Base-by-base conservation (phyloP, 2,329 filamentous ascomycete species). In the Grosmannia clavigera region DNA sequence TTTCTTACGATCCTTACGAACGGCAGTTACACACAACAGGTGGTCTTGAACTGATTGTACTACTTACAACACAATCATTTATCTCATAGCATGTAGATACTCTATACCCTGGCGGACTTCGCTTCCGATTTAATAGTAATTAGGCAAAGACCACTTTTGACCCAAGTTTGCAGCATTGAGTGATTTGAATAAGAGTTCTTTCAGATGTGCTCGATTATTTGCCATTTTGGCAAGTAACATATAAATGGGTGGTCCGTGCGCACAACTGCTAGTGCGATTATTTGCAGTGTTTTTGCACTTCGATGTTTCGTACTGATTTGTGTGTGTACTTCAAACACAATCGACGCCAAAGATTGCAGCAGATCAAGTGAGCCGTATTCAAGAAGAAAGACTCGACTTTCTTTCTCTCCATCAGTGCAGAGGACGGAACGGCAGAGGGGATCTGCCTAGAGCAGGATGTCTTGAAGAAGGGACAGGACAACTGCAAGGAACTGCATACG, bases 1-100 rank as follows among this genome's bases (percentile, higher is more conserved):
- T 74, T 81, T 80, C 77, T 79, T 76, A 81, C 79, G 78, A 80
- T 81, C 78, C 76, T 81, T 80, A 78, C 73, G 70, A 67, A 69
- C 52, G 70, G 68, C 66, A 70, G 70, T 68, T 61, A 65, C 12
- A 59, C 12, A 59, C 55, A 61, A 67, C 61, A 61, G 64, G 66
- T 66, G 63, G 63, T 64, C 62, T 64, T 64, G 57, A 63, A 60
- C 52, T 61, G 55, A 56, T 40, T 27, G 40, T 55, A 43, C 35
- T 54, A 48, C 25, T 58, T 57, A 33, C 14, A 19, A 58, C 9
- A 55, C 50, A 22, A 52, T 57, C 61, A 54, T 54, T 50, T 48
- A 16, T 27, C 29, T 31, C n/a, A 40, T 53, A 54, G 35, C 48
- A 58, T 61, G 51, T 25, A 58, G 25, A 58, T 61, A 56, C 25